These are phyloP conservation scores for Colletotrichum camelliae DNA, from an alignment of 2,329 filamentous ascomycete species.

Conservation along the genomic window DNA sequence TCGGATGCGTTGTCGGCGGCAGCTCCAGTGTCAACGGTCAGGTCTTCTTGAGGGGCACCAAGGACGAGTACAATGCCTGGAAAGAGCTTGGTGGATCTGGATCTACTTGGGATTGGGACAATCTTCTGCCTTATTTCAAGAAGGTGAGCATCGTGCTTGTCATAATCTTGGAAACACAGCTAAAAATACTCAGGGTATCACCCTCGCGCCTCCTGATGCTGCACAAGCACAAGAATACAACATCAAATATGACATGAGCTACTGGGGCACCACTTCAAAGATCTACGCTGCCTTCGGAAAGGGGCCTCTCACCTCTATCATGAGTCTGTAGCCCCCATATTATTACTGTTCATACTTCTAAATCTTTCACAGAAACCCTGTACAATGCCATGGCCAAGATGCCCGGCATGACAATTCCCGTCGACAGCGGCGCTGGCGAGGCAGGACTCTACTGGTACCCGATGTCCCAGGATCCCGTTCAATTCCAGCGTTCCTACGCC, in stretches of 20 bases:
- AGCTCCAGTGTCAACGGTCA: constrained; percentile 44
- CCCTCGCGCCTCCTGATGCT: constrained; percentile 22
- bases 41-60: constrained; percentile 39
- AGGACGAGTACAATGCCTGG: constrained; percentile 50
- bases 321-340: constrained; percentile 7
- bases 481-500: constrained; percentile 27
- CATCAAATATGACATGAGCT: constrained; percentile 24
- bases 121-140: constrained; percentile 48
- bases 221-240: constrained; percentile 22
- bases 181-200: constrained; percentile 13
- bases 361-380: constrained; percentile 11
- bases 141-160: constrained; percentile 33
- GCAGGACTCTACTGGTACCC: constrained; percentile 32
- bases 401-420: constrained; percentile 28
- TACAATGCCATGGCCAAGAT: constrained; percentile 31
- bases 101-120: constrained; percentile 45
- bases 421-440: constrained; percentile 29
- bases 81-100: constrained; percentile 47
- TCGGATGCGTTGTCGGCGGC: constrained; percentile 42
- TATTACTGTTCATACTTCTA: neutral
- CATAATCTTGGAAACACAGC: fast-evolving
- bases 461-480: constrained; percentile 26
- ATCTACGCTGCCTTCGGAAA: constrained; percentile 23
- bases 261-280: constrained; percentile 24
- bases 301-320: constrained; percentile 10